Base-by-base conservation (phyloP, 1,139 yeast genomes). In the Candida gigantensis region DNA sequence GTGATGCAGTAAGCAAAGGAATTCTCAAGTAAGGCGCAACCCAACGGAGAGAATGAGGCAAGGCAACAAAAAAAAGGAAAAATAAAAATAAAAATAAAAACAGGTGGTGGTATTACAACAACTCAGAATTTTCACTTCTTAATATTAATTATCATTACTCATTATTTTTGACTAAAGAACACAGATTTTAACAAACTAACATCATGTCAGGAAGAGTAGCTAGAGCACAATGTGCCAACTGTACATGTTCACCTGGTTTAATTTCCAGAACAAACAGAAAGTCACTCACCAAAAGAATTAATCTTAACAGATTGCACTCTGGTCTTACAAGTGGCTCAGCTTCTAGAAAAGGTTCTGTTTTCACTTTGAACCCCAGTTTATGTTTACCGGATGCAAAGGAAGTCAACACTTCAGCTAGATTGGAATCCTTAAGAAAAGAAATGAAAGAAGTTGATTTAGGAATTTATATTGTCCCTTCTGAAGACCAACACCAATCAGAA, bases 401-500 rank as follows among this genome's bases (percentile, higher is more conserved):
- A 45, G 60, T 79, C 40, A 80, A 80, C 53, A 81, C 87, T 8
- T 65, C 79, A 15, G 60, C 65, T 40, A 68, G 94, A 51, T 70
- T 90, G 41, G 75, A 73, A 37, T 69, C 70, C 18, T 68, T 92
- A 47, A 75, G 98, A 53, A 55, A 60, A 25, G 66, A 73, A 44
- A 87, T 92, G 90, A 74, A 73, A 32, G 69, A 71, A 35, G 61
- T 77, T 47, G 79, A 79, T 45, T 57, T 92, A 37, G 92, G 84
- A 9, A 81, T 86, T 37, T 92, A 92, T 57, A 72, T 92, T 36
- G 77, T 92, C 7, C 95, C 96, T 10, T 82, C 94, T 29, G 96
- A 88, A 60, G 98, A 92, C 59, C 95, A 85, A 47, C 98, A 92
- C 61, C 95, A 87, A 64, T 81, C 89, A 16, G 97, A 92, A 62